These are phyloP conservation scores for Metschnikowia matae DNA, from an alignment of 805 yeast genomes.

Conservation along the genomic window DNA sequence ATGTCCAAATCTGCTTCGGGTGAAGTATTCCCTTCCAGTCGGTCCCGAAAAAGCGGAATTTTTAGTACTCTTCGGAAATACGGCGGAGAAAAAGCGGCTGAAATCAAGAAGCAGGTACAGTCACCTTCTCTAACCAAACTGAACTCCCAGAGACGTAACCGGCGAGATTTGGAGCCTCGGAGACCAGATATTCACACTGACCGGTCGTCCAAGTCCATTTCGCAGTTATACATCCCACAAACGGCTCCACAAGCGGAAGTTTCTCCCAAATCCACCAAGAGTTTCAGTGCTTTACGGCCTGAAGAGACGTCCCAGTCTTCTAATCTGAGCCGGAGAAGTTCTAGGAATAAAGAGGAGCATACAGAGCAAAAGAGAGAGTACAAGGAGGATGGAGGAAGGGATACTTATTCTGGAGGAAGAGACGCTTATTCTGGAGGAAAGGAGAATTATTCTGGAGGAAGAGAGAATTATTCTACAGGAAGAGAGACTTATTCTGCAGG, in stretches of 20 bases:
- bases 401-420: too few species aligned
- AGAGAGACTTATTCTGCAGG: too few species aligned
- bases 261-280: conserved; percentile 13
- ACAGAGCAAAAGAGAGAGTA: too few species aligned
- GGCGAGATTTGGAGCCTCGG: not conserved
- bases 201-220: not conserved
- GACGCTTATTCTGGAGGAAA: too few species aligned
- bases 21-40: not conserved
- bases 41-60: conserved; percentile 29
- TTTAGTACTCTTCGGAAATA: conserved; percentile 39
- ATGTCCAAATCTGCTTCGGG: not conserved
- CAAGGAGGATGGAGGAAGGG: too few species aligned
- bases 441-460: too few species aligned
- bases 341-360: not conserved
- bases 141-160: conserved; percentile 1
- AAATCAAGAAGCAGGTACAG: conserved; percentile 29
- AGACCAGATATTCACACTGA: not conserved
- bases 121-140: conserved; percentile 2
- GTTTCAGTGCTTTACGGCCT: conserved; percentile 1
- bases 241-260: not conserved
- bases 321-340: not conserved
- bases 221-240: not conserved
- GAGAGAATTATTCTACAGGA: too few species aligned
- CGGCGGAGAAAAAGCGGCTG: conserved; percentile 39
- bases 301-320: conserved; percentile 4